These are phyloP conservation scores for Aethionema arabicum DNA, from an alignment of 345 rosid species.

Conservation along the genomic window DNA sequence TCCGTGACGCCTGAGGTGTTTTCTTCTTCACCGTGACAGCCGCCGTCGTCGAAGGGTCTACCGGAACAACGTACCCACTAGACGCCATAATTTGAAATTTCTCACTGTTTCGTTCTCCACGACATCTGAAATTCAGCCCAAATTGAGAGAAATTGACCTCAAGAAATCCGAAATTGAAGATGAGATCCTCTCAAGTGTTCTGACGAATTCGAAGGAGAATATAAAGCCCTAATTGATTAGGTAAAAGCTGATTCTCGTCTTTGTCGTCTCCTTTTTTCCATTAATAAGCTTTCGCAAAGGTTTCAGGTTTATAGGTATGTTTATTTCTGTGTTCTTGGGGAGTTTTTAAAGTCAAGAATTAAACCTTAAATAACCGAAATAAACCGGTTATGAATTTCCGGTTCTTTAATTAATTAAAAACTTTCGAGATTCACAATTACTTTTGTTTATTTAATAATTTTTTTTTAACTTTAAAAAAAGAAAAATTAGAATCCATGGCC, in stretches of 20 bases:
- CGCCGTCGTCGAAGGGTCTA: conserved; percentile 53
- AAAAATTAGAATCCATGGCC: conserved; percentile 10
- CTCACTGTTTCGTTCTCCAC: conserved; percentile 31
- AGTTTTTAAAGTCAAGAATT: conserved; percentile 24
- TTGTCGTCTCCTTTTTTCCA: conserved; percentile 28
- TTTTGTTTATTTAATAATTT: conserved; percentile 19
- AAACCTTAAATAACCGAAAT: neutral
- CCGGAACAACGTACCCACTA: conserved; percentile 65
- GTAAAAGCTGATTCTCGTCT: conserved; percentile 13
- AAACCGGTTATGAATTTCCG: conserved; percentile 2
- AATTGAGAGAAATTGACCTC: neutral
- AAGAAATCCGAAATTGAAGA: neutral
- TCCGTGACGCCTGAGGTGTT: conserved; percentile 59
- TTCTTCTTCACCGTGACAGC: conserved; percentile 71
- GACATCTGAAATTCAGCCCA: conserved; percentile 6
- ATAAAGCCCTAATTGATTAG: conserved; percentile 7
- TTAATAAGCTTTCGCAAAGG: conserved; percentile 22
- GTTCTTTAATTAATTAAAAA: neutral
- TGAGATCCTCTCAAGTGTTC: conserved; percentile 28
- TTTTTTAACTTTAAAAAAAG: neutral
- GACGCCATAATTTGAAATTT: conserved; percentile 49
- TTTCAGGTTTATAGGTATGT: conserved; percentile 19
- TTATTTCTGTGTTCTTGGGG: conserved; percentile 14
- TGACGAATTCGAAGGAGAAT: conserved; percentile 29
- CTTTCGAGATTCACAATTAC: conserved; percentile 24